Evolutionary conservation across 1,284 basidiomycete species (phyloP), one percentile per base, ranked within the genome.

Genomic region (Flammula alnicola): DNA sequence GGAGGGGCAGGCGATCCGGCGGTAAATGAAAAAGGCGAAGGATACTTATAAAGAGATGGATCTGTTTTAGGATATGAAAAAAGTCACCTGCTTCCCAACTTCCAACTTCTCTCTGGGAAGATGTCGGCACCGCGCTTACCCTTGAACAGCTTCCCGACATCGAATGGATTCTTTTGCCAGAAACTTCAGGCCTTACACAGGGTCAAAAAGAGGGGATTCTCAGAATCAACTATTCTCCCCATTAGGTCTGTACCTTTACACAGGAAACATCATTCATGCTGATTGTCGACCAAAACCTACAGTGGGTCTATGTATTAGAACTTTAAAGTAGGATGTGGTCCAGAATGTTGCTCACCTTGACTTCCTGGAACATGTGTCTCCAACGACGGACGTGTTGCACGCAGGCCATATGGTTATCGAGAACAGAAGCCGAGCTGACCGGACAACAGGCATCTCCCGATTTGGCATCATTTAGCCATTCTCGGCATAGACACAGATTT

Each of bases 31-130:
- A n/a, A 30, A 30, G 10, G 33, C 19, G 2, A 7, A 38, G 10
- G 26, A 42, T 42, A 39, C 36, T 47, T 47, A 44, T 33, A 33
- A 35, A 26, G 12, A 30, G 32, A 19, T 27, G 36, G 27, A 29
- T 25, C 44, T 47, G 44, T 30, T 39, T 33, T 25, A 14, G 36
- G 44, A 37, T 20, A 47, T 47, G 44, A 39, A 39, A n/a, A n/a
- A 39, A 47, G 44, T 47, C 44, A 47, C 44, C 36, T 39, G 44
- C 36, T 47, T 47, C 44, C 44, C 36, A 31, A 37, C 36, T 47
- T 47, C 44, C 32, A 19, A n/a, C 26, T 43, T 27, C 25, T 38
- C 16, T 36, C 33, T 29, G 25, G 25, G 25, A 37, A 47, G 44
- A 46, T 46, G 36, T 36, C 44, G 44, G 30, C 19, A 17, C n/a